Evolutionary conservation across 352 stramenopile genomes (phyloP).

Genomic region (Globisporangium orthogonon): DNA sequence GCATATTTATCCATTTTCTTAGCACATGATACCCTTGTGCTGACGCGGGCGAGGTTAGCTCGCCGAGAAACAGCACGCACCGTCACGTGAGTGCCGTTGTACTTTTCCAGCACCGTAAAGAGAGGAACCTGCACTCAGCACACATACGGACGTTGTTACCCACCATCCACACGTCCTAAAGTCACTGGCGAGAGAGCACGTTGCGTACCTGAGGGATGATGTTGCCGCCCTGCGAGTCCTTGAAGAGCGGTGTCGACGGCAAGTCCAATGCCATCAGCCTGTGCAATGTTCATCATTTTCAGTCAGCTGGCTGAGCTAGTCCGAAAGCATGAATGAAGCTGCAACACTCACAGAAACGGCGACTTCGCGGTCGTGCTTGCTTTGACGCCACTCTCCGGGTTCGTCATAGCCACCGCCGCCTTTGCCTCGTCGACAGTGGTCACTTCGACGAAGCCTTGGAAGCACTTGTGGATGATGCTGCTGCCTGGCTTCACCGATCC

Average conservation of each 20-base stretch:
- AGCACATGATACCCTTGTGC: not conserved
- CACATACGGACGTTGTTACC: not conserved
- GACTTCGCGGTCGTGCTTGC: constrained; percentile 35
- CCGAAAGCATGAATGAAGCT: not conserved
- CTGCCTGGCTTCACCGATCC: constrained; percentile 80
- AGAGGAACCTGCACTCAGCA: constrained; percentile 84
- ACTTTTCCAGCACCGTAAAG: constrained; percentile 96
- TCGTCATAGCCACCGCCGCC: constrained; percentile 5
- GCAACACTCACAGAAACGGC: constrained; percentile 55
- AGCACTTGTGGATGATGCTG: constrained; percentile 95
- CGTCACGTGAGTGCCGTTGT: constrained; percentile 88
- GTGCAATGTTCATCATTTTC: constrained; percentile 10
- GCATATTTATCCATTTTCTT: not conserved
- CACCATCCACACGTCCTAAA: not conserved
- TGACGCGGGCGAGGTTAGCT: not conserved
- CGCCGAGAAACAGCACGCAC: constrained; percentile 12
- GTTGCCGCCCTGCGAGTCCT: constrained; percentile 94
- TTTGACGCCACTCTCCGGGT: constrained; percentile 22
- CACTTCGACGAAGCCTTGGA: constrained; percentile 94
- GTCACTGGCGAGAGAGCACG: not conserved
- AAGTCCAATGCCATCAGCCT: constrained; percentile 96
- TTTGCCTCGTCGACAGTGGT: constrained; percentile 76
- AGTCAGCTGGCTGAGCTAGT: not conserved
- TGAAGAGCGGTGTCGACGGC: constrained; percentile 97
- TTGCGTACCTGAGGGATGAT: constrained; percentile 91